Evolutionary conservation across 805 yeast genomes (phyloP).

Genomic region (Wickerhamomyces chaumierensis): DNA sequence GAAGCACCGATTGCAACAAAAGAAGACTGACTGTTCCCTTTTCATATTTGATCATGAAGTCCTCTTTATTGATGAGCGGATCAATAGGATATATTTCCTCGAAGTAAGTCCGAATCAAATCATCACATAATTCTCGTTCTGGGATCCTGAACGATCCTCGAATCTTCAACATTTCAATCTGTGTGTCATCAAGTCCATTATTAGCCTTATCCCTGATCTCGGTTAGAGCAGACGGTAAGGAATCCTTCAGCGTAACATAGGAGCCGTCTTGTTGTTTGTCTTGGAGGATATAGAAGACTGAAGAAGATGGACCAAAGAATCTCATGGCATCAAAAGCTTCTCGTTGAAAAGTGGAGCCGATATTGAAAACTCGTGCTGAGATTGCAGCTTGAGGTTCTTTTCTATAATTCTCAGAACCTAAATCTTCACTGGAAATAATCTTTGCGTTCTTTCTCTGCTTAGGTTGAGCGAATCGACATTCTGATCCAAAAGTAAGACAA

Average conservation of each 20-base stretch:
- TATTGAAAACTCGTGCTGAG: conserved; percentile 20
- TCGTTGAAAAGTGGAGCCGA: conserved; percentile 12
- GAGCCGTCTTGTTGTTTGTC: conserved; percentile 8
- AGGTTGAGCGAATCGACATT: conserved; percentile 56
- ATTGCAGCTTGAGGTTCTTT: conserved; percentile 24
- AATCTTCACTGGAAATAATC: conserved; percentile 1
- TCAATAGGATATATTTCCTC: conserved; percentile 52
- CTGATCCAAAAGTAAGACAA: conserved; percentile 62
- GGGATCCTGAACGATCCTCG: conserved; percentile 69
- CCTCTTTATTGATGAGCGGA: conserved; percentile 55
- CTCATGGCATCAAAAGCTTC: conserved; percentile 19
- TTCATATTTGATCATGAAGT: conserved; percentile 48
- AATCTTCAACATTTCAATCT: conserved; percentile 49
- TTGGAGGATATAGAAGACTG: conserved; percentile 7
- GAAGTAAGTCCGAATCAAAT: conserved; percentile 51
- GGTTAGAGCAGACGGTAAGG: conserved; percentile 17
- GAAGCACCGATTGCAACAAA: conserved; percentile 51
- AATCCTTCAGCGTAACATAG: conserved; percentile 22
- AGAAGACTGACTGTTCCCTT: conserved; percentile 49
- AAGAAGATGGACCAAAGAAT: conserved; percentile 43
- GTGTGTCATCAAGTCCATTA: conserved; percentile 39
- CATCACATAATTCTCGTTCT: conserved; percentile 43
- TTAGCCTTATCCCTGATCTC: conserved; percentile 18
- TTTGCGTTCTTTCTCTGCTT: conserved; percentile 30
- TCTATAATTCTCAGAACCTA: conserved; percentile 20